Conservation (phyloP, 2,329 filamentous ascomycete species). For the Pseudogymnoascus sp. region DNA sequence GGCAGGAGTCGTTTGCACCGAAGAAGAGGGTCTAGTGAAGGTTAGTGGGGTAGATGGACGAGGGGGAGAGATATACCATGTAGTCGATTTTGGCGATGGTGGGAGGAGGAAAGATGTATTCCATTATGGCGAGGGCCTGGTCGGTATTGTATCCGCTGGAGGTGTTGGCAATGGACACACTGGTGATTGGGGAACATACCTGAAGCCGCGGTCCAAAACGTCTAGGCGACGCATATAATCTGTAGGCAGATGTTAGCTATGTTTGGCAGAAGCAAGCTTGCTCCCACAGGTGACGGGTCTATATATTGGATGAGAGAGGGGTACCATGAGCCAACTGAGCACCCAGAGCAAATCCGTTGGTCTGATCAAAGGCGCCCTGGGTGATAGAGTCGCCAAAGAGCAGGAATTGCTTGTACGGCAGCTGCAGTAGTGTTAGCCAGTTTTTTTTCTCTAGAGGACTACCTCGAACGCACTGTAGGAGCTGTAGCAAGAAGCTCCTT, state of each 20-base stretch:
- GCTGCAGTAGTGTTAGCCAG: not conserved
- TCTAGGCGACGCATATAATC: conserved; percentile 72
- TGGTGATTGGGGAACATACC: conserved; percentile 32
- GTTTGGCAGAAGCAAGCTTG: not conserved
- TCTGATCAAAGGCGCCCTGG: conserved; percentile 54
- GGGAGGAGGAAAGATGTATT: conserved; percentile 63
- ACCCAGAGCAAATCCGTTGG: conserved; percentile 66
- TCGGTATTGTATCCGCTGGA: conserved; percentile 68
- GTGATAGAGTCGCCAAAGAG: conserved; percentile 89
- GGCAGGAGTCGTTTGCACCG: conserved; percentile 81
- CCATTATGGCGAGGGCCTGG: conserved; percentile 62
- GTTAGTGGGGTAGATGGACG: too few species aligned
- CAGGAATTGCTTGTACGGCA: conserved; percentile 51
- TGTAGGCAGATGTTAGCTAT: conserved; percentile 30
- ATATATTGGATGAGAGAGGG: conserved; percentile 32
- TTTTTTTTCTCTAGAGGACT: too few species aligned
- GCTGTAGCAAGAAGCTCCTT: not conserved
- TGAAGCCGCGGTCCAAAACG: conserved; percentile 80
- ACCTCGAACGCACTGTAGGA: not conserved
- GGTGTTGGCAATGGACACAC: not conserved
- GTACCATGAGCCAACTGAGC: conserved; percentile 58
- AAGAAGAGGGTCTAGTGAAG: conserved; percentile 52
- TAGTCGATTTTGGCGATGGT: conserved; percentile 56
- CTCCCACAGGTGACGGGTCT: not conserved
- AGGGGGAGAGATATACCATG: conserved; percentile 56